These are phyloP conservation scores for Saccharomycopsis fibuligera DNA, from an alignment of 805 yeast genomes.

Conservation along the genomic window DNA sequence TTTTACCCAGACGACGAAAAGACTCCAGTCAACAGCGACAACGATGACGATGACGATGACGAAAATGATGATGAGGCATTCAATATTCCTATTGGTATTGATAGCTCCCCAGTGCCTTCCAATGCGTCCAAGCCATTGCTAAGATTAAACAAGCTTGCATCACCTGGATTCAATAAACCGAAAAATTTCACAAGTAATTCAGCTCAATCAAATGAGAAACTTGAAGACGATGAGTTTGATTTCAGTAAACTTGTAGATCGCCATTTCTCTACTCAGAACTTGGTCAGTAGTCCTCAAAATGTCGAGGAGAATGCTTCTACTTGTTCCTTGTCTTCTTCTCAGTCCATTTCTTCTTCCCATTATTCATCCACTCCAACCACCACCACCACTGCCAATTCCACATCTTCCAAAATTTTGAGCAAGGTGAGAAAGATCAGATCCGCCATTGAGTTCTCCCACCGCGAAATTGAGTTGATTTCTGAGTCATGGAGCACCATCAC, in stretches of 20 bases:
- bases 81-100: conserved; percentile 13
- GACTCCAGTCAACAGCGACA: neutral
- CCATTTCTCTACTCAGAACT: conserved; percentile 6
- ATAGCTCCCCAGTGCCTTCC: conserved; percentile 3
- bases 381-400: neutral
- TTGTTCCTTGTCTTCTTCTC: too few species aligned
- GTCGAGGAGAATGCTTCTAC: too few species aligned
- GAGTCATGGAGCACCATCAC: conserved; percentile 16
- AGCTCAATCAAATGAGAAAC: neutral
- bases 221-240: conserved; percentile 1
- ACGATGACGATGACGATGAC: neutral
- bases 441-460: conserved; percentile 6
- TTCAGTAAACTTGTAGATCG: conserved; percentile 6
- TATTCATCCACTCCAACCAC: neutral
- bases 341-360: too few species aligned
- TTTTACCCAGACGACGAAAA: neutral
- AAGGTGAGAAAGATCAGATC: conserved; percentile 16
- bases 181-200: neutral
- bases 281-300: neutral
- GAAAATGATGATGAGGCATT: conserved; percentile 1
- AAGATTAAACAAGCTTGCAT: neutral
- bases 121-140: too few species aligned
- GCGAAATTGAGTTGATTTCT: conserved; percentile 6
- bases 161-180: neutral
- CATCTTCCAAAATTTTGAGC: conserved; percentile 1